phyloP scores from a whole-genome alignment of 495 filamentous ascomycete genomes.

The Hypomontagnella monticulosa region DNA sequence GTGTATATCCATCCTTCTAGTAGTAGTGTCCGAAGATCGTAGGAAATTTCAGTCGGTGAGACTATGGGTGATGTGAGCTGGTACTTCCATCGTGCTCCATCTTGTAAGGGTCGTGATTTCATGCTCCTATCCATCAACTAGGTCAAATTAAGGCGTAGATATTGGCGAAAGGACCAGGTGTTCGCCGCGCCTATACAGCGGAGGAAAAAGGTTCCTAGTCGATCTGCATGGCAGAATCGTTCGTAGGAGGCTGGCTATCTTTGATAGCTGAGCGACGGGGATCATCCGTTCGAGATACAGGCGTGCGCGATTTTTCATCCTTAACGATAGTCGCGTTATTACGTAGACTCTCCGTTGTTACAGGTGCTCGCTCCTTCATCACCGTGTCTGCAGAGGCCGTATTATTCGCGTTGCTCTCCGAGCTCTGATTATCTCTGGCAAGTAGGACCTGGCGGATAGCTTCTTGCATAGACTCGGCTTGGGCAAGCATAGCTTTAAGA shows the following conservation, averaged over 20 bases:
- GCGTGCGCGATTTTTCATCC: constrained; percentile 22
- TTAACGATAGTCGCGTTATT: constrained; percentile 27
- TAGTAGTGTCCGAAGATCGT: no score
- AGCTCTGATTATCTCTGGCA: constrained; percentile 2
- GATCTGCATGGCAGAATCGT: constrained; percentile 43
- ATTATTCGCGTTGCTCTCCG: constrained; percentile 3
- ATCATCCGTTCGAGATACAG: not conserved
- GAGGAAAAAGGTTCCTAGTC: constrained; percentile 22
- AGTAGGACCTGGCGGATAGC: constrained; percentile 32
- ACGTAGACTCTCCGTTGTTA: constrained; percentile 21
- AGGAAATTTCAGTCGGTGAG: no score
- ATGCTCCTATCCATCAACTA: no score
- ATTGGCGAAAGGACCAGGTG: not conserved
- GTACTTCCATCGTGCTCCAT: constrained; percentile 2
- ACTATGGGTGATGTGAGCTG: not conserved
- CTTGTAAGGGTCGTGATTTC: not conserved
- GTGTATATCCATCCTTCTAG: no score
- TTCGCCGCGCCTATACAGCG: not conserved
- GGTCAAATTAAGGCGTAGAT: constrained; percentile 1
- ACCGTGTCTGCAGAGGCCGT: not conserved
- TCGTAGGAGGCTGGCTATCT: constrained; percentile 8
- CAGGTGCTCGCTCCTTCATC: not conserved
- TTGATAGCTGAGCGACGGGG: constrained; percentile 8
- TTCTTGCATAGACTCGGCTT: constrained; percentile 34
- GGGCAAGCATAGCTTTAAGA: constrained; percentile 43